phyloP scores from a whole-genome alignment of 352 stramenopile species.

The Phytophthora citricola region DNA sequence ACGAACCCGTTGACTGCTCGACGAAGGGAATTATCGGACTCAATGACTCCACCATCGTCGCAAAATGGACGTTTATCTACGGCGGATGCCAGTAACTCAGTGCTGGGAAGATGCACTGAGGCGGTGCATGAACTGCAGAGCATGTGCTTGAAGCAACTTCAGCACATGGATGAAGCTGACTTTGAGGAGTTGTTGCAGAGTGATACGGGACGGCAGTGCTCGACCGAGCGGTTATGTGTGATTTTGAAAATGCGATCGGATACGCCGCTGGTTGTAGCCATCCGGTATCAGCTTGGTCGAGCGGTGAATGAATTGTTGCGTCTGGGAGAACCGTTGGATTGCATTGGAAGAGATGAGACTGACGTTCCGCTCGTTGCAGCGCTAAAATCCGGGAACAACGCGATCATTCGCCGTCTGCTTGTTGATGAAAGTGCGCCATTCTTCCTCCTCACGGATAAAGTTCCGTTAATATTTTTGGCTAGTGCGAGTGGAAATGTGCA shows the following conservation, averaged over 20 bases:
- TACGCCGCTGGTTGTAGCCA: slow-evolving; percentile 70
- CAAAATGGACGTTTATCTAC: slow-evolving; percentile 24
- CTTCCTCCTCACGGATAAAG: slow-evolving; percentile 80
- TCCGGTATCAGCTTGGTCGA: slow-evolving; percentile 81
- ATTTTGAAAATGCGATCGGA: slow-evolving; percentile 67
- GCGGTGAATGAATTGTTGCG: slow-evolving; percentile 83
- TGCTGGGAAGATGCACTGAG: slow-evolving; percentile 30
- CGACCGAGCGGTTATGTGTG: slow-evolving; percentile 69
- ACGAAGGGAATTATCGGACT: slow-evolving; percentile 28
- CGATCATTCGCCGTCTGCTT: slow-evolving; percentile 77
- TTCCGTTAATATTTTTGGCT: slow-evolving; percentile 78
- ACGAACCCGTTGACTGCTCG: slow-evolving; percentile 45
- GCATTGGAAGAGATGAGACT: slow-evolving; percentile 48
- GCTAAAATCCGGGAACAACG: slow-evolving; percentile 73
- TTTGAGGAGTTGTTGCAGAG: slow-evolving; percentile 70
- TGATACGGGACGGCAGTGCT: slow-evolving; percentile 70
- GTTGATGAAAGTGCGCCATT: slow-evolving; percentile 74
- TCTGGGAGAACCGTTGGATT: slow-evolving; percentile 58
- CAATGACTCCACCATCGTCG: slow-evolving; percentile 19
- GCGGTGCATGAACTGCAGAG: slow-evolving; percentile 52
- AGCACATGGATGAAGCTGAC: slow-evolving; percentile 48
- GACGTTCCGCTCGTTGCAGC: slow-evolving; percentile 77
- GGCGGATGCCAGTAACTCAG: slow-evolving; percentile 2
- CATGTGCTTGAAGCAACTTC: slow-evolving; percentile 64
- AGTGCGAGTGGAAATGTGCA: slow-evolving; percentile 70